These are phyloP conservation scores for Phylloporus arenicola DNA, from an alignment of 768 basidiomycete genomes.

Conservation along the genomic window DNA sequence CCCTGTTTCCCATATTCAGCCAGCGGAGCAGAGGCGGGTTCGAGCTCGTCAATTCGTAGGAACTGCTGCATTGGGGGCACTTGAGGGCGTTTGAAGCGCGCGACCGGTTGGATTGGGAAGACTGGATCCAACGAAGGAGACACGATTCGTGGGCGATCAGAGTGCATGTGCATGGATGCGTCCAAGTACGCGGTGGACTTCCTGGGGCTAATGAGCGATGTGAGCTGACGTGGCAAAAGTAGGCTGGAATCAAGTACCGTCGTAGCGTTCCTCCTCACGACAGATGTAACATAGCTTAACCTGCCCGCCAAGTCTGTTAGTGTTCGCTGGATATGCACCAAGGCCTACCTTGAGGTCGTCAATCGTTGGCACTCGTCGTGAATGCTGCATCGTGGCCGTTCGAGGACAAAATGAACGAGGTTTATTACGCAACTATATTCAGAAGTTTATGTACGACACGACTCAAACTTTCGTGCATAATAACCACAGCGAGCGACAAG, in stretches of 20 bases:
- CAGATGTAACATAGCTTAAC: slow-evolving; percentile 82
- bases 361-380: slow-evolving; percentile 29
- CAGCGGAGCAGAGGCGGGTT: slow-evolving; percentile 48
- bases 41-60: slow-evolving; percentile 63
- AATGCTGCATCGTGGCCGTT: slow-evolving; percentile 19
- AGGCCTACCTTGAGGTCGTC: slow-evolving; percentile 29
- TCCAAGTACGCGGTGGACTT: slow-evolving; percentile 56
- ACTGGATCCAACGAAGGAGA: slow-evolving; percentile 73
- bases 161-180: slow-evolving; percentile 77
- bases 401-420: background rate
- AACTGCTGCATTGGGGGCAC: slow-evolving; percentile 70
- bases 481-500: background rate
- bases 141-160: slow-evolving; percentile 77
- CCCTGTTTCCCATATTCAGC: slow-evolving; percentile 46
- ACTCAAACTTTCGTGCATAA: slow-evolving; percentile 6
- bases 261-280: slow-evolving; percentile 60
- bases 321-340: background rate
- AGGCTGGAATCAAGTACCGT: slow-evolving; percentile 24
- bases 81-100: slow-evolving; percentile 60
- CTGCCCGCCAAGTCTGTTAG: slow-evolving; percentile 20
- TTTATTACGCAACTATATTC: slow-evolving; percentile 8
- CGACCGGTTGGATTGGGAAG: slow-evolving; percentile 55
- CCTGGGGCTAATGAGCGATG: slow-evolving; percentile 33
- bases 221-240: background rate
- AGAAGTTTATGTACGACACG: slow-evolving; percentile 19